Conservation (phyloP, 805 yeast genomes). For the Metahyphopichia silvanorum region DNA sequence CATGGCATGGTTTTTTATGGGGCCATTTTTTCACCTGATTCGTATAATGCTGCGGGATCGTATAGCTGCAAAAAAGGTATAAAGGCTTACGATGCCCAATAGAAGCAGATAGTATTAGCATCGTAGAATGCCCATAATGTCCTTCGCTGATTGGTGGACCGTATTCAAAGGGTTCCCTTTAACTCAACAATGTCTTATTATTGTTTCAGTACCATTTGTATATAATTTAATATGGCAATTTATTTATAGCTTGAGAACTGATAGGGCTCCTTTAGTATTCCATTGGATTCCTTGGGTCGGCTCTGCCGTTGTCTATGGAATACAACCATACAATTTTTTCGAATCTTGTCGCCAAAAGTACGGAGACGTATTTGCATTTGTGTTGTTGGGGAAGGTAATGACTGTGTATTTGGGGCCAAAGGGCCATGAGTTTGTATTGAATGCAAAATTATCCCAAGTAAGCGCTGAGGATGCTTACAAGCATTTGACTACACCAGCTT, state of each 20-base stretch:
- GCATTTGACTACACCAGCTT: conserved; percentile 98
- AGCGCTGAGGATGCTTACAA: conserved; percentile 95
- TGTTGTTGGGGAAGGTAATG: conserved; percentile 86
- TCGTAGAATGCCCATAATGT: too few species aligned
- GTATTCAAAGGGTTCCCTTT: too few species aligned
- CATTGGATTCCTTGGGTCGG: conserved; percentile 97
- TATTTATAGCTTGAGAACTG: conserved; percentile 65
- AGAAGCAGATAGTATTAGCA: too few species aligned
- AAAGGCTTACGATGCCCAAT: too few species aligned
- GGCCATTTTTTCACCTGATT: too few species aligned
- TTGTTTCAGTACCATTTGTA: conserved; percentile 50
- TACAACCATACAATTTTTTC: conserved; percentile 90
- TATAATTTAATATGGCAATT: conserved; percentile 67
- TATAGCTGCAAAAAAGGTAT: too few species aligned
- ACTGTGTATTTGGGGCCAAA: conserved; percentile 95
- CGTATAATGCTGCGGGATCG: too few species aligned
- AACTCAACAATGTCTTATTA: too few species aligned
- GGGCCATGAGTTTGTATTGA: conserved; percentile 95
- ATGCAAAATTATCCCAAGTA: conserved; percentile 84
- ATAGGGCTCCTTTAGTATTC: conserved; percentile 86
- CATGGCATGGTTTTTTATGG: too few species aligned
- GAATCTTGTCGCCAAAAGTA: conserved; percentile 71
- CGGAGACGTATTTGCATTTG: conserved; percentile 92
- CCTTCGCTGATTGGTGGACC: too few species aligned
- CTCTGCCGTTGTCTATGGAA: conserved; percentile 83